phyloP scores from a whole-genome alignment of 2,329 filamentous ascomycete species.

The Cladophialophora bantiana region DNA sequence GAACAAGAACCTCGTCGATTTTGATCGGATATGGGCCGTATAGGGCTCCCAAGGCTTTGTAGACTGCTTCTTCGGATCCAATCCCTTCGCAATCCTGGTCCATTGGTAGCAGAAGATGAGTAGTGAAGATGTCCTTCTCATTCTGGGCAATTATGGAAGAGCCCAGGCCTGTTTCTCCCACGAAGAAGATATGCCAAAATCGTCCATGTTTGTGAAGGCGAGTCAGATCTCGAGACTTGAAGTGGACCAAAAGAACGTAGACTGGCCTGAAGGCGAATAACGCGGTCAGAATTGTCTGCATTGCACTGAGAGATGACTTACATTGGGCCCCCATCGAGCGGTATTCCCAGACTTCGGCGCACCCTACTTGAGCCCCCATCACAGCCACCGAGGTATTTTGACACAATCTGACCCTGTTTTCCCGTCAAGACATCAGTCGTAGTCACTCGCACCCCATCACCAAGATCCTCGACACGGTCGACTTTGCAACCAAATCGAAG shows the following conservation, averaged over 20 bases:
- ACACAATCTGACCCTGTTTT: slow-evolving; percentile 33
- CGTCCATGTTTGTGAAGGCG: slow-evolving; percentile 40
- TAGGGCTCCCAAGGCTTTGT: slow-evolving; percentile 6
- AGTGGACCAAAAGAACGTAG: slow-evolving; percentile 44
- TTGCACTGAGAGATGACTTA: slow-evolving; percentile 29
- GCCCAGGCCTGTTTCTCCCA: slow-evolving; percentile 35
- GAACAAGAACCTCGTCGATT: slow-evolving; percentile 47
- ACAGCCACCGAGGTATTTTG: slow-evolving; percentile 42
- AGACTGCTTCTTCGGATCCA: slow-evolving; percentile 8
- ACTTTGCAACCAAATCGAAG: slow-evolving; percentile 43
- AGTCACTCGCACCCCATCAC: slow-evolving; percentile 30
- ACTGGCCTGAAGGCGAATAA: slow-evolving; percentile 31
- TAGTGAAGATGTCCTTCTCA: slow-evolving; percentile 47
- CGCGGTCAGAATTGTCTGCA: not conserved
- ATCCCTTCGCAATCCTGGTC: slow-evolving; percentile 28
- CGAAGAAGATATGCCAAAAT: slow-evolving; percentile 47
- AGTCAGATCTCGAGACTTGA: slow-evolving; percentile 44
- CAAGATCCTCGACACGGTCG: slow-evolving; percentile 33
- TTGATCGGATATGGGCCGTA: slow-evolving; percentile 37
- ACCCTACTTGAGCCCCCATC: slow-evolving; percentile 44
- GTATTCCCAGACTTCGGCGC: slow-evolving; percentile 38
- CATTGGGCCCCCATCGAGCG: slow-evolving; percentile 42
- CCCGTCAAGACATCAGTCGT: slow-evolving; percentile 36
- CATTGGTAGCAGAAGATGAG: slow-evolving; percentile 41
- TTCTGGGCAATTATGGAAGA: slow-evolving; percentile 42